These are phyloP conservation scores for Fusarium globosum DNA, from an alignment of 2,329 filamentous ascomycete species.

Conservation along the genomic window DNA sequence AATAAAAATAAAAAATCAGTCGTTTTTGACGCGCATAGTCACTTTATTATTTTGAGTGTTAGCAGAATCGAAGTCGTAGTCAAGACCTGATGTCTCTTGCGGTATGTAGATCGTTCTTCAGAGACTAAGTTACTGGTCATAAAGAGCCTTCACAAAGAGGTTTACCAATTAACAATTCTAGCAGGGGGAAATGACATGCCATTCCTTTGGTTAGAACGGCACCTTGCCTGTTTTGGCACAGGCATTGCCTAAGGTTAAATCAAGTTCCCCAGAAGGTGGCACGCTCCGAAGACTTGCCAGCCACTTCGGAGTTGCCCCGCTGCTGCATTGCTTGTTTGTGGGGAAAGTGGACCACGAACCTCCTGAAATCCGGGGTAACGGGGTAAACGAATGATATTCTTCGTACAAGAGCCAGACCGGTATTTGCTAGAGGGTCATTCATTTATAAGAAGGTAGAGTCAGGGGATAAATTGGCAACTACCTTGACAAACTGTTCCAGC, in stretches of 20 bases:
- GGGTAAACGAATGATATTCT: not conserved
- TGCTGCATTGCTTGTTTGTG: not conserved
- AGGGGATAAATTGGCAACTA: not conserved
- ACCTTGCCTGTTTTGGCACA: rapidly evolving
- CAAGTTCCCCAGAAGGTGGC: not conserved
- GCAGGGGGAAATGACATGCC: rapidly evolving
- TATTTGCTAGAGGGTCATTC: not conserved
- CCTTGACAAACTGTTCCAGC: no score
- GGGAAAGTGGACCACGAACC: not conserved
- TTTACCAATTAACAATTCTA: rapidly evolving
- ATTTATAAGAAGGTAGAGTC: not conserved
- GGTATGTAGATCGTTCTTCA: rapidly evolving
- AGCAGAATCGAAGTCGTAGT: no score
- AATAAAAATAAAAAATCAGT: no score
- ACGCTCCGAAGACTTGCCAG: not conserved
- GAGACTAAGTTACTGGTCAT: not conserved
- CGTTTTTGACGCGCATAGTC: no score
- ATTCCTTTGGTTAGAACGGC: rapidly evolving
- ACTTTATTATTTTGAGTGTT: not conserved
- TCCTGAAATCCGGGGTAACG: not conserved
- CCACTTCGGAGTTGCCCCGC: not conserved
- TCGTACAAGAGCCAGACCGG: not conserved
- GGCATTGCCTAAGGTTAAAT: rapidly evolving
- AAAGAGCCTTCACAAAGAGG: not conserved
- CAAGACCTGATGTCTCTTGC: rapidly evolving